Base-by-base conservation (phyloP, 192 early-diverging fungal genomes). In the Diversispora epigaea region DNA sequence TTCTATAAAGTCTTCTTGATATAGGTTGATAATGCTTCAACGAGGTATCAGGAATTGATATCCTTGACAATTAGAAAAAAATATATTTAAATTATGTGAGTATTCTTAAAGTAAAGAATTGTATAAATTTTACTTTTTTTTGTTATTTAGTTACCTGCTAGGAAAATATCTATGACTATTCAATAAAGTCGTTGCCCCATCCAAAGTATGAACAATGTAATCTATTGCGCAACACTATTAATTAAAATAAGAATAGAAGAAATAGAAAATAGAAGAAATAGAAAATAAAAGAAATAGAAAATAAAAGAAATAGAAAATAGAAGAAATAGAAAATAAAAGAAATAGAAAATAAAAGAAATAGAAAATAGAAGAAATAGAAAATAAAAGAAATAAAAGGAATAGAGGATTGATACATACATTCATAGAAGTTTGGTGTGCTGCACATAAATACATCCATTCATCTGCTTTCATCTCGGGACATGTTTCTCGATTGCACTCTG, bases 401-500 rank as follows among this genome's bases (percentile, higher is more conserved):
- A 25, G 39, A 39, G 40, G 17, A 43, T n/a, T 14, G 4, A 45
- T 68, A 57, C 76, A 12, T 87, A 94, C 93, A 46, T 88, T 84
- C 70, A 91, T 83, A 5, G 96, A 84, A 9, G 85, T 80, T 40
- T 87, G 84, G 71, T 99, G 97, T 8, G 92, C 93, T 4, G 97
- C 97, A 77, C 97, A 98, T 41, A 95, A 89, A 80, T 94, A 98
- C 69, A 91, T 84, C 87, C 92, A 94, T 41, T 94, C 95, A 50
- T 90, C 87, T 3, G 96, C 95, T 68, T 94, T 91, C 97, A 99
- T 99, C 52, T 95, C 90, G 1, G 93, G 92, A 77, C 97, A 99
- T 5, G 82, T 79, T 39, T 86, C 83, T 3, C 82, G 76, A 0
- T 90, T 94, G 77, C 94, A 96, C 73, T 97, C 96, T 15, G 76